Conservation (phyloP, 225 moss, liverwort and hornwort species). For the Sphagnum contortum region DNA sequence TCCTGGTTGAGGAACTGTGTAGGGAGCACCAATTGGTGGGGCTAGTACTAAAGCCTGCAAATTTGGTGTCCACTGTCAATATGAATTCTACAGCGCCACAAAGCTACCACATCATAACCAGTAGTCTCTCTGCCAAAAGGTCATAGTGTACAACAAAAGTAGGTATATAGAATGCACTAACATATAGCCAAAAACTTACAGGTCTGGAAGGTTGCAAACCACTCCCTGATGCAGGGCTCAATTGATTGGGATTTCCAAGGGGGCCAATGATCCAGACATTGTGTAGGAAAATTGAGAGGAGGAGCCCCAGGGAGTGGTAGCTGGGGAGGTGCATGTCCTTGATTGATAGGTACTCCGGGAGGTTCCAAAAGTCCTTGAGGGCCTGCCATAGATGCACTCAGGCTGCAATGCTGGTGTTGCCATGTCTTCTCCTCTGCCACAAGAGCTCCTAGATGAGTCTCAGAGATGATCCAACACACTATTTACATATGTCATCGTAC, state of each 20-base stretch:
- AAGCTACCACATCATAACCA: no score
- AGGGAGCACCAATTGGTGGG: constrained; percentile 32
- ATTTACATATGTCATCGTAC: no score
- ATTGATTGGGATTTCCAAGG: constrained; percentile 25
- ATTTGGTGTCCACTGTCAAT: no score
- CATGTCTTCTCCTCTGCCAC: no score
- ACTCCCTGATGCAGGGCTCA: no score
- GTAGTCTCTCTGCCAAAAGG: not conserved
- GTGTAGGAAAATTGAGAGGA: constrained; percentile 18
- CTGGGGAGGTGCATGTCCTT: constrained; percentile 42
- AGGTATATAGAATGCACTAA: not conserved
- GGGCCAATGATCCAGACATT: constrained; percentile 7
- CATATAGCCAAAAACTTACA: constrained; percentile 13
- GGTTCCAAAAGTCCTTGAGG: constrained; percentile 60
- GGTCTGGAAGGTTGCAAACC: no score
- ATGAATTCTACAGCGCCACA: no score
- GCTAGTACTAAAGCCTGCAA: constrained; percentile 37
- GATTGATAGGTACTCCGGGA: constrained; percentile 37
- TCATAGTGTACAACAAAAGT: not conserved
- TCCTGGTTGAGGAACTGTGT: constrained; percentile 35
- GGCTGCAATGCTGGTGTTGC: constrained; percentile 76
- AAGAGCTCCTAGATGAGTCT: no score
- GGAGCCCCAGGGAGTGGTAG: constrained; percentile 31
- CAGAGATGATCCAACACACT: no score
- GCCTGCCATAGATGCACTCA: constrained; percentile 24